Conservation (phyloP, 805 yeast species). For the Nakazawaea wyomingensis region DNA sequence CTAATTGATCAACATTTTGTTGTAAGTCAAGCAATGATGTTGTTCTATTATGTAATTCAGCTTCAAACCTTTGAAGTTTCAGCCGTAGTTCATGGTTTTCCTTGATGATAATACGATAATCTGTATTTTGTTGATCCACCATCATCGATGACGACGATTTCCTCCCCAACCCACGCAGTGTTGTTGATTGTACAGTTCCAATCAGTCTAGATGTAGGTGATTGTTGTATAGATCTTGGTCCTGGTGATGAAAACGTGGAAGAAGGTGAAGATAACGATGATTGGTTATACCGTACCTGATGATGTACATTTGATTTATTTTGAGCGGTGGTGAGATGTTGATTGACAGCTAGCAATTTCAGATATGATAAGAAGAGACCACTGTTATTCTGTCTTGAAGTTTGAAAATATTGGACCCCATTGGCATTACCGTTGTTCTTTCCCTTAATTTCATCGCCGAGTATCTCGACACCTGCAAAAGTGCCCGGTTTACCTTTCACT, state of each 20-base stretch:
- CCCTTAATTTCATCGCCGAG: constrained; percentile 68
- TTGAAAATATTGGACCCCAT: constrained; percentile 64
- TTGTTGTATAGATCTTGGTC: constrained; percentile 9
- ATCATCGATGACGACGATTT: no score
- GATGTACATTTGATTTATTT: not conserved
- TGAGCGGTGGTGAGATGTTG: not conserved
- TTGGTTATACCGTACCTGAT: no score
- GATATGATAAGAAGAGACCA: constrained; percentile 71
- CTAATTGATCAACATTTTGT: constrained; percentile 38
- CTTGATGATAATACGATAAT: no score
- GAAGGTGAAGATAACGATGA: no score
- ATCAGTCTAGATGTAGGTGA: no score
- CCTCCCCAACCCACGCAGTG: no score
- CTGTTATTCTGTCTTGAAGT: constrained; percentile 58
- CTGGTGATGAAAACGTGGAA: no score
- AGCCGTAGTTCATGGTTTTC: constrained; percentile 14
- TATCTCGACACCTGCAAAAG: constrained; percentile 84
- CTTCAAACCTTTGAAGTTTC: constrained; percentile 15
- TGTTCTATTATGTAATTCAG: constrained; percentile 36
- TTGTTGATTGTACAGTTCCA: no score
- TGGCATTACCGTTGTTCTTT: constrained; percentile 79
- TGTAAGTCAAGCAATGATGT: constrained; percentile 44
- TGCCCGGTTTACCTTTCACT: constrained; percentile 67
- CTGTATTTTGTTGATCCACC: no score
- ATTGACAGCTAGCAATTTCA: constrained; percentile 27